phyloP scores from a whole-genome alignment of 1,284 basidiomycete genomes.

The Fomitopsis palustris region DNA sequence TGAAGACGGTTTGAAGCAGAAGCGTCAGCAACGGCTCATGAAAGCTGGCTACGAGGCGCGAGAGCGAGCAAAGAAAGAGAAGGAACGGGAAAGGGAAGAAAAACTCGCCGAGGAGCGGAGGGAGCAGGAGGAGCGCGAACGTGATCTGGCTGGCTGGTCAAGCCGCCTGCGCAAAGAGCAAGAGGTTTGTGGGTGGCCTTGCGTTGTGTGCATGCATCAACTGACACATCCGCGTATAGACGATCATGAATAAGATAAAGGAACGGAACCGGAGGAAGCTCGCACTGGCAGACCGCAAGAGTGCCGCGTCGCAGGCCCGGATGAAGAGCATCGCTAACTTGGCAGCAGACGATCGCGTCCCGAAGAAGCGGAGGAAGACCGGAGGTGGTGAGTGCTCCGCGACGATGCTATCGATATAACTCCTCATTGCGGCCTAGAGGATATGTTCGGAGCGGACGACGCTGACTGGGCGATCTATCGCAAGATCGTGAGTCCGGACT shows the following conservation, averaged over 20 bases:
- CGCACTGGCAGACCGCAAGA: slow-evolving; percentile 87
- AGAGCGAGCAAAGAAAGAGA: slow-evolving; percentile 82
- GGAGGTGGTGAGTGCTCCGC: slow-evolving; percentile 55
- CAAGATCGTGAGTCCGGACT: slow-evolving; percentile 67
- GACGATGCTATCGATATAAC: background rate
- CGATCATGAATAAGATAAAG: slow-evolving; percentile 81
- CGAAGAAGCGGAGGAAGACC: slow-evolving; percentile 78
- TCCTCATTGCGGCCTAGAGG: slow-evolving; percentile 55
- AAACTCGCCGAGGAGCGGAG: slow-evolving; percentile 68
- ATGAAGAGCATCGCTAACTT: slow-evolving; percentile 97
- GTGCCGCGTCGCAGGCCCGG: slow-evolving; percentile 90
- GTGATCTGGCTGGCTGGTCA: slow-evolving; percentile 73
- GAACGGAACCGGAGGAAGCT: slow-evolving; percentile 81
- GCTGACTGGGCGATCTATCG: slow-evolving; percentile 98
- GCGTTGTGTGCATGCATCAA: background rate
- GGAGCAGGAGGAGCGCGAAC: slow-evolving; percentile 79
- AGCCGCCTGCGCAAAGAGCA: slow-evolving; percentile 71
- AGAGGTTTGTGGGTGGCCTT: slow-evolving; percentile 45
- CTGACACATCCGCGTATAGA: slow-evolving; percentile 35
- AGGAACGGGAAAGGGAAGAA: slow-evolving; percentile 79
- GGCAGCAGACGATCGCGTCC: slow-evolving; percentile 78
- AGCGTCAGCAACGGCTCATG: slow-evolving; percentile 88
- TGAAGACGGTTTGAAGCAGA: slow-evolving; percentile 93
- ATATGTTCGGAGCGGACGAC: slow-evolving; percentile 93
- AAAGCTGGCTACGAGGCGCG: slow-evolving; percentile 97